Evolutionary conservation across 495 filamentous ascomycete genomes (phyloP), one percentile per base, ranked within the genome.

Genomic region (Neohortaea acidophila): DNA sequence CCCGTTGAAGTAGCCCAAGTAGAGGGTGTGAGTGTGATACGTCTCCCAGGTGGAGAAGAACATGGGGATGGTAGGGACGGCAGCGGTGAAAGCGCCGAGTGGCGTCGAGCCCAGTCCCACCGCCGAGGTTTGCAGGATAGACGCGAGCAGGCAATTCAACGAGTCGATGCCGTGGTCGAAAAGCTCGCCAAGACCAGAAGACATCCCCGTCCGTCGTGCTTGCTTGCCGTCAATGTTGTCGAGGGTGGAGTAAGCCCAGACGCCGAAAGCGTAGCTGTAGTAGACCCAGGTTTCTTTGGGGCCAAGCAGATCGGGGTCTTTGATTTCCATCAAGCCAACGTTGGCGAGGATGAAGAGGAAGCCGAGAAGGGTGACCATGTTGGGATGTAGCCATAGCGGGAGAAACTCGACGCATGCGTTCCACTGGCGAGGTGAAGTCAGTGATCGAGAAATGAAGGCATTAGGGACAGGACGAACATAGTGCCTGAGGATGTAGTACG

Each of bases 41-140:
- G 89, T 97, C 58, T 97, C 89, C 89, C 89, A 97, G 6, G 89
- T 97, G 4, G 86, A 94, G 63, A 96, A 94, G 66, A 93, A 96
- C 89, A 97, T 97, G 17, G 89, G 82, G 7, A 97, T 62, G 47
- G 84, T 91, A 1, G 89, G 91, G 37, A 85, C 72, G 25, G 96
- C 61, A 10, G 86, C 85, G 1, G 89, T 97, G 56, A 89, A 91
- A 31, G 85, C 79, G 47, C 89, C 89, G 5, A 82, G 70, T 38
- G 72, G 70, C 7, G 77, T 78, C 7, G 80, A 69, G 26, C 89
- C 89, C 23, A 89, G 66, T 19, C 84, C 91, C 78, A 97, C 81
- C 13, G 84, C 84, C 9, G 82, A 86, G 7, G 80, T 84, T 59
- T 94, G 81, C 38, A 86, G 70, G 35, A 97, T 61, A 57, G 79